A percentile compares a stretch with the other conserved stretches of the same genome.
These are phyloP conservation scores for Collybiopsis luxurians DNA, from an alignment of 768 basidiomycete species.

Conservation along the genomic window DNA sequence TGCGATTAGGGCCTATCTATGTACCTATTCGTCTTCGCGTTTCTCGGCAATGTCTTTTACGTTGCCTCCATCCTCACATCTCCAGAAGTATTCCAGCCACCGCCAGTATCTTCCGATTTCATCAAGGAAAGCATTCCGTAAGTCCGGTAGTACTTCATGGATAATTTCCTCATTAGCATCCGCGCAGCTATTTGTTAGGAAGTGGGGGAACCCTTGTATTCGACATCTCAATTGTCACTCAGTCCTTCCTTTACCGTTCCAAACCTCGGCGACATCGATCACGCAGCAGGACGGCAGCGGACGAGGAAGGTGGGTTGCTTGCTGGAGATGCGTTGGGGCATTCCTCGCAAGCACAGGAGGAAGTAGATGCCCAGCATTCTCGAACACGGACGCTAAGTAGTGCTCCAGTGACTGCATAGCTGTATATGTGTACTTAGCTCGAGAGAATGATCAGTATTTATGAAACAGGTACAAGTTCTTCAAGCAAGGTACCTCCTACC, in stretches of 20 bases:
- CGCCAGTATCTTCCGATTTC: constrained; percentile 60
- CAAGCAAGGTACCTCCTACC: no score
- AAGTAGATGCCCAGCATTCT: neutral
- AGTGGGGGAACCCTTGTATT: constrained; percentile 92
- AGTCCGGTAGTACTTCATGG: constrained; percentile 27
- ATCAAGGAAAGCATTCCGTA: constrained; percentile 84
- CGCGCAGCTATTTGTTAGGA: constrained; percentile 78
- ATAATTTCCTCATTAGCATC: neutral
- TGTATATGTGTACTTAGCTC: no score
- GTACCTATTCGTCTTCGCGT: constrained; percentile 90
- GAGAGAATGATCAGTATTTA: no score
- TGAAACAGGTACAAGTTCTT: neutral
- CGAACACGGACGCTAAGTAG: constrained; percentile 1
- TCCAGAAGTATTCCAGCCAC: constrained; percentile 55
- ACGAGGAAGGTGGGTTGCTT: constrained; percentile 15
- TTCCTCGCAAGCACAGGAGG: neutral
- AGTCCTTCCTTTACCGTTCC: constrained; percentile 76
- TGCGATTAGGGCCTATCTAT: constrained; percentile 79
- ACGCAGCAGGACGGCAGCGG: constrained; percentile 16
- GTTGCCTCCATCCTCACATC: constrained; percentile 87
- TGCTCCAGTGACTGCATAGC: neutral
- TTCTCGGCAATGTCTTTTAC: constrained; percentile 91
- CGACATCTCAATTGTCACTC: constrained; percentile 87
- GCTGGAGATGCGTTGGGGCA: constrained; percentile 2
- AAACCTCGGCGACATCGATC: constrained; percentile 35